phyloP scores from a whole-genome alignment of 768 basidiomycete species.

The Rhodotorula babjevae region DNA sequence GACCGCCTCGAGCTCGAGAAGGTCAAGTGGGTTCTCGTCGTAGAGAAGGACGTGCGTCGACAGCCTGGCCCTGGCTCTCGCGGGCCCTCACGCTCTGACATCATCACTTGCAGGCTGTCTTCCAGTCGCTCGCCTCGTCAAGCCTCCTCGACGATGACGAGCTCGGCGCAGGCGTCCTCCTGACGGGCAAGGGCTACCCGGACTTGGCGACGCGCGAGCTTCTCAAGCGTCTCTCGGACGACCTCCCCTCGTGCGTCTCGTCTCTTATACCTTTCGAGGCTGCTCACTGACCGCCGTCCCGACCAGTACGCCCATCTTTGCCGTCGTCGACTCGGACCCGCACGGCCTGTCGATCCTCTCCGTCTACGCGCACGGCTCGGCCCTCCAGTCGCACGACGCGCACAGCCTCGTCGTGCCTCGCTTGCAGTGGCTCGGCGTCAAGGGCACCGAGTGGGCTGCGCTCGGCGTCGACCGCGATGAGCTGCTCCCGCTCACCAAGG shows the following conservation, averaged over 20 bases:
- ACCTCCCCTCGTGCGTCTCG: slow-evolving; percentile 52
- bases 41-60: slow-evolving; percentile 81
- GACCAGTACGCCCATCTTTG: slow-evolving; percentile 69
- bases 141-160: slow-evolving; percentile 50
- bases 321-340: slow-evolving; percentile 83
- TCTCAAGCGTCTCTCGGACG: slow-evolving; percentile 64
- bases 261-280: neutral
- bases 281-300: neutral
- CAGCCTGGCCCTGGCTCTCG: neutral
- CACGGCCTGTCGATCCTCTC: slow-evolving; percentile 88
- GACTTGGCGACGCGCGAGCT: slow-evolving; percentile 86
- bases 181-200: slow-evolving; percentile 84
- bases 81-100: neutral
- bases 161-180: slow-evolving; percentile 32
- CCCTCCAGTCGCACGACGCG: slow-evolving; percentile 64
- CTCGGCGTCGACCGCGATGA: slow-evolving; percentile 58
- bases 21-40: slow-evolving; percentile 71
- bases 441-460: slow-evolving; percentile 50
- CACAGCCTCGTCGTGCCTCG: slow-evolving; percentile 56
- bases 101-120: slow-evolving; percentile 68
- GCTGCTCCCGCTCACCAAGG: slow-evolving; percentile 63
- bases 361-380: slow-evolving; percentile 78
- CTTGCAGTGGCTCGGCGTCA: slow-evolving; percentile 75
- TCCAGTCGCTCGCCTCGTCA: slow-evolving; percentile 71
- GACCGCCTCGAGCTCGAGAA: slow-evolving; percentile 56